These are phyloP conservation scores for Phlyctochytrium planicorne DNA, from an alignment of 192 early-diverging fungal genomes.

Conservation along the genomic window DNA sequence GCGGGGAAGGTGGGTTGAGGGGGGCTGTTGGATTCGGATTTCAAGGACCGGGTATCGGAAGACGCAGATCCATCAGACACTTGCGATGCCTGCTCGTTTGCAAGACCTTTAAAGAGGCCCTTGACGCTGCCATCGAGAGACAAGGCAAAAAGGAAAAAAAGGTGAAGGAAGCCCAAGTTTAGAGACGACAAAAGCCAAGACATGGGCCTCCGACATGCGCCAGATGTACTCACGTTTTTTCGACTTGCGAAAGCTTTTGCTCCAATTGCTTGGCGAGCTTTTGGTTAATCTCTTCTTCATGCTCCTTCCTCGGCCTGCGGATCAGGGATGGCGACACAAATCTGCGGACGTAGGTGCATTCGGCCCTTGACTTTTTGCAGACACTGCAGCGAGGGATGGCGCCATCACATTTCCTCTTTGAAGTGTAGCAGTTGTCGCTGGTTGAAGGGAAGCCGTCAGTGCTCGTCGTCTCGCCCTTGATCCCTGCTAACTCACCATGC, in stretches of 20 bases:
- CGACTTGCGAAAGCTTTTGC: background rate
- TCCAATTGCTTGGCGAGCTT: slow-evolving; percentile 1
- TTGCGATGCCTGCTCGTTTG: background rate
- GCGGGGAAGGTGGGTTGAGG: no score
- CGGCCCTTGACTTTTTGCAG: slow-evolving; percentile 1
- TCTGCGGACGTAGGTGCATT: slow-evolving; percentile 9
- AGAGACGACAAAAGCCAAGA: background rate
- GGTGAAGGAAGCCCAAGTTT: no score
- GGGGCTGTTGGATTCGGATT: no score
- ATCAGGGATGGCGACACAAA: slow-evolving; percentile 1
- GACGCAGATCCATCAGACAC: background rate
- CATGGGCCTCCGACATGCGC: background rate
- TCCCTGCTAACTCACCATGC: background rate
- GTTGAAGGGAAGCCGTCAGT: background rate
- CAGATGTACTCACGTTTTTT: slow-evolving; percentile 1
- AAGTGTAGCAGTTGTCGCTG: slow-evolving; percentile 1
- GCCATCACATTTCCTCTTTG: slow-evolving; percentile 1
- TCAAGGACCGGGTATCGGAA: background rate
- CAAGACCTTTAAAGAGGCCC: slow-evolving; percentile 3
- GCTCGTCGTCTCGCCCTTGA: no score
- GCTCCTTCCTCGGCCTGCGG: slow-evolving; percentile 3
- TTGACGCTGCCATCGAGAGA: slow-evolving; percentile 3
- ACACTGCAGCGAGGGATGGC: background rate
- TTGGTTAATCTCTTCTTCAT: slow-evolving; percentile 2
- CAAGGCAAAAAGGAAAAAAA: no score